Conservation (phyloP, 768 basidiomycete genomes). For the Termitomyces sp. region DNA sequence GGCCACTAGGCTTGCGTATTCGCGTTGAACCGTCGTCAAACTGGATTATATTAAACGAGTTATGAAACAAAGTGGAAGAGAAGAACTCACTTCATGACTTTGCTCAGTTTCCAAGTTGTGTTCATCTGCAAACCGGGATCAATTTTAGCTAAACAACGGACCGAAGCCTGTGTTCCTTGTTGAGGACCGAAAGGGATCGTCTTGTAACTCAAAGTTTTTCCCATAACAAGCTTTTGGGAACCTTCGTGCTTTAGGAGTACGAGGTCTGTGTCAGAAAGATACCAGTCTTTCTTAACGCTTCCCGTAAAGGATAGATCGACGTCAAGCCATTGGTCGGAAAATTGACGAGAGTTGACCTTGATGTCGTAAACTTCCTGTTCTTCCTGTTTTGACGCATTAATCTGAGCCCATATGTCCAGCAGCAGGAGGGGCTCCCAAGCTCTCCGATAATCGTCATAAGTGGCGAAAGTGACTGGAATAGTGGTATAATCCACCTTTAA, state of each 20-base stretch:
- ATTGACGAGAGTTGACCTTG: constrained; percentile 66
- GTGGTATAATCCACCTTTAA: constrained; percentile 29
- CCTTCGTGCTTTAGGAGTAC: constrained; percentile 68
- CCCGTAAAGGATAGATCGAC: constrained; percentile 64
- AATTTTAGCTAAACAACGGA: constrained; percentile 50
- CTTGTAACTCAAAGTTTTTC: constrained; percentile 48
- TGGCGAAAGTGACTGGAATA: constrained; percentile 65
- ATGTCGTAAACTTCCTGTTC: constrained; percentile 48
- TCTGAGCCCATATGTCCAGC: constrained; percentile 89
- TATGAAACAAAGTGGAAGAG: not conserved
- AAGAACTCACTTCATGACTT: constrained; percentile 76
- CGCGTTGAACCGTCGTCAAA: constrained; percentile 86
- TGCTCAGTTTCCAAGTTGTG: constrained; percentile 70
- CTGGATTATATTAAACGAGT: constrained; percentile 36
- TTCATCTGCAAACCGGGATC: constrained; percentile 65
- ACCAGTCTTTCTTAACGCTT: constrained; percentile 66
- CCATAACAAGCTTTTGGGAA: constrained; percentile 57
- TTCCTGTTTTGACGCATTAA: constrained; percentile 75
- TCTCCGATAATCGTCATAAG: constrained; percentile 63
- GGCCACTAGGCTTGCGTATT: constrained; percentile 84
- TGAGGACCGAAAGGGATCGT: constrained; percentile 42
- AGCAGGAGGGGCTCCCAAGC: constrained; percentile 85
- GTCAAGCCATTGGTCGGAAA: constrained; percentile 81
- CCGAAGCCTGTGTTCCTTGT: constrained; percentile 49
- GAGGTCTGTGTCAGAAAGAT: constrained; percentile 77